These are phyloP conservation scores for Penicillium olsonii DNA, from an alignment of 2,329 filamentous ascomycete species.

Conservation along the genomic window DNA sequence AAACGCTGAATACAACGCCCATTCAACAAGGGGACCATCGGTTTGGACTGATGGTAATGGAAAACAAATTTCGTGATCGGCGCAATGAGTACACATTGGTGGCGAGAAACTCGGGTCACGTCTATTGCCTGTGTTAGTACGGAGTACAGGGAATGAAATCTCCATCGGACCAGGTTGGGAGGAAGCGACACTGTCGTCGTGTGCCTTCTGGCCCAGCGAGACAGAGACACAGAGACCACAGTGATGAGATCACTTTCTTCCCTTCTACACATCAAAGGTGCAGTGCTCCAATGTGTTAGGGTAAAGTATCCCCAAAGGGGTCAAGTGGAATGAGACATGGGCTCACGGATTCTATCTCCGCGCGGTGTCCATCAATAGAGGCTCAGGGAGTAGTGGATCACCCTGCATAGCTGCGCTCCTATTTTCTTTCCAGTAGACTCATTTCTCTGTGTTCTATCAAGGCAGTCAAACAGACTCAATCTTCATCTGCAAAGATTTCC, in stretches of 20 bases:
- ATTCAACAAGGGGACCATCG: too few relatives aligned
- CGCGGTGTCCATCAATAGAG: conserved; percentile 13
- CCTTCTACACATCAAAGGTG: background rate
- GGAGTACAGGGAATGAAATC: background rate
- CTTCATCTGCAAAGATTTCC: background rate
- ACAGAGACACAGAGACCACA: background rate
- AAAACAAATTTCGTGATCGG: background rate
- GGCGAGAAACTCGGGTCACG: background rate
- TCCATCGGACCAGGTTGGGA: background rate
- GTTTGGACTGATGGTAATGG: background rate
- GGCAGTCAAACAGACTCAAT: background rate
- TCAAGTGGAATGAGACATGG: conserved; percentile 12
- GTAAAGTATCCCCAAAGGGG: conserved; percentile 1
- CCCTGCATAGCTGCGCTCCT: background rate
- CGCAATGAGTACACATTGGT: background rate
- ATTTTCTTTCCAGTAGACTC: background rate
- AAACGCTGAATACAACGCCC: too few relatives aligned
- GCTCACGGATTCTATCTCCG: conserved; percentile 25
- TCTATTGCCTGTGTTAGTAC: background rate
- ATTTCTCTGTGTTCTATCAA: background rate
- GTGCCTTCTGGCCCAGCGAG: background rate
- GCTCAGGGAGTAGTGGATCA: conserved; percentile 11
- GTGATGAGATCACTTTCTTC: background rate
- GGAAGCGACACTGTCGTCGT: background rate
- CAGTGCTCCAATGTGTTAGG: background rate